Evolutionary conservation across 2,329 filamentous ascomycete genomes (phyloP), one percentile per base, ranked within the genome.

Genomic region (Curvularia sp.): DNA sequence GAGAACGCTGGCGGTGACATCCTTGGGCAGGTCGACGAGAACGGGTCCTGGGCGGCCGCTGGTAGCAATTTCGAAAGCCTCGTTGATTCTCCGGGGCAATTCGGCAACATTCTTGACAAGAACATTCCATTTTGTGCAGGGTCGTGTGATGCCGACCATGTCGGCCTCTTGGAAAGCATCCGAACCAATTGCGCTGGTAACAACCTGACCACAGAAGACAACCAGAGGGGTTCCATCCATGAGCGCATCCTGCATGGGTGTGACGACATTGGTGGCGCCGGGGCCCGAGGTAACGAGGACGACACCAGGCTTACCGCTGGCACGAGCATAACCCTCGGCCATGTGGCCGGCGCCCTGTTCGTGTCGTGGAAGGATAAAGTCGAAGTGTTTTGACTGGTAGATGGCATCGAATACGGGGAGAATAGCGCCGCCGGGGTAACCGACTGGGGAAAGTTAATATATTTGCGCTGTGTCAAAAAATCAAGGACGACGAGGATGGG

Each of bases 301-400:
- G 57, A 98, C 95, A 75, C 95, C 95, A 58, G 93, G 93, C 81
- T 93, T 93, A 69, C 95, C 95, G 53, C 90, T 94, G 57, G 93
- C 94, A 71, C 95, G 89, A 55, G 95, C 95, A 77, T 98, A 98
- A 53, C 95, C 95, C 80, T 98, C 90, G 15, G 95, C 95, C 95
- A 98, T 99, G 81, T 99, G 95, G 64, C 95, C 95, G 58, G 95
- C 95, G 67, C 95, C 95, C 81, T 99, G 95, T 82, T 98, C 95
- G 81, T 99, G 95, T 79, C 91, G 88, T 30, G 95, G 95, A 8
- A 98, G 88, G 78, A 98, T 88, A 75, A 99, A 98, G 63, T 97
- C 89, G 82, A 98, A 97, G 80, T 97, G 90, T 82, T 91, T 88
- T 57, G 94, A 98, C 83, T 97, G 97, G 86, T 96, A 96, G 76